Evolutionary conservation across 164 flowering plant genomes (phyloP).

Genomic region (Magnolia kwangsiensis): DNA sequence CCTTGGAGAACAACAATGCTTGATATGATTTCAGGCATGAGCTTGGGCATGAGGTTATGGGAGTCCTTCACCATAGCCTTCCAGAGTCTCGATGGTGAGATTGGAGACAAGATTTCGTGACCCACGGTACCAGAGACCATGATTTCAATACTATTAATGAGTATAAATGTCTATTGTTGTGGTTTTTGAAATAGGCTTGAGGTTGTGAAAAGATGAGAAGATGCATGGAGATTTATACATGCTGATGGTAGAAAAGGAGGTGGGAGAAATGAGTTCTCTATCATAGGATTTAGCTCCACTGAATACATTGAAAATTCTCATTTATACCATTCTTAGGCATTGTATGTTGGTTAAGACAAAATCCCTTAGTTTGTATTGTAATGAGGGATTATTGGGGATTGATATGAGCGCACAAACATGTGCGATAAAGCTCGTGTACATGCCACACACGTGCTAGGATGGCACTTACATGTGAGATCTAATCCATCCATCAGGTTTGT

Average conservation of each 20-base stretch:
- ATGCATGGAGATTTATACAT: not conserved
- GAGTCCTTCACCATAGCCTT: constrained; percentile 4
- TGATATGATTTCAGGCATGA: constrained; percentile 3
- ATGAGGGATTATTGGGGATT: no score
- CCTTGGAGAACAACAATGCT: not conserved
- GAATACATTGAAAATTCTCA: not conserved
- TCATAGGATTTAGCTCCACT: not conserved
- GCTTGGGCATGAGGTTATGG: constrained; percentile 7
- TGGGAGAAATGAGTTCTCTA: not conserved
- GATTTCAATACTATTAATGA: not conserved
- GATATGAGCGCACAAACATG: no score
- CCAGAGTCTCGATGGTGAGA: not conserved
- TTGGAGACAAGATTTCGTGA: not conserved
- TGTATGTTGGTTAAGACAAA: no score
- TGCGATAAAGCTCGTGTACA: no score
- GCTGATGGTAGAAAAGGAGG: not conserved
- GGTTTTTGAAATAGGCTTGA: not conserved
- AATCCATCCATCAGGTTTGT: no score
- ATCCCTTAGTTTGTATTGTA: no score
- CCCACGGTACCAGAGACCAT: not conserved
- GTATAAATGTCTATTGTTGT: not conserved
- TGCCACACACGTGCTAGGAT: no score
- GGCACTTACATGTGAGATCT: no score
- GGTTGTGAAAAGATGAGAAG: not conserved
- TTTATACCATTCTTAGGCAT: not conserved